A percentile compares a stretch with the other conserved stretches of the same genome.
These are phyloP conservation scores for Boletus subparvulus DNA, from an alignment of 768 basidiomycete genomes.

Conservation along the genomic window DNA sequence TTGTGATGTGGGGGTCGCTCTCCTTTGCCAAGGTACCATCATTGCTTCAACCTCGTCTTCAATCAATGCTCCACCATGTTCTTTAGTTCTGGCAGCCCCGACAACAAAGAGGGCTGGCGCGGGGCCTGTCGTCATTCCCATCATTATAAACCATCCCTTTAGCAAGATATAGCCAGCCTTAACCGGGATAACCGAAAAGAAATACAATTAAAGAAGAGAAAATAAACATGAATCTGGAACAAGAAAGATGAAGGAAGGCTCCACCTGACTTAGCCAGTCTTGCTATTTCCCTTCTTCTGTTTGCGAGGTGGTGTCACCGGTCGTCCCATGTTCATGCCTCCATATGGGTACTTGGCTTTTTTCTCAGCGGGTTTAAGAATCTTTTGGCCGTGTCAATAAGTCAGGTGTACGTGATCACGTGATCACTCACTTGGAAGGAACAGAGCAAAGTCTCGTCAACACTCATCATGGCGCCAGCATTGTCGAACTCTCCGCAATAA, in stretches of 20 bases:
- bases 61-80: constrained; percentile 14
- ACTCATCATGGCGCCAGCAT: constrained; percentile 99
- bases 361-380: constrained; percentile 99
- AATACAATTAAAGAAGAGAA: constrained; percentile 28
- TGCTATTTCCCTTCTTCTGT: constrained; percentile 94
- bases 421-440: constrained; percentile 84
- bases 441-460: constrained; percentile 96
- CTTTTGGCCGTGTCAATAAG: constrained; percentile 39
- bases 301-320: constrained; percentile 96
- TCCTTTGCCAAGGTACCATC: constrained; percentile 26
- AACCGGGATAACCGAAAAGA: constrained; percentile 25
- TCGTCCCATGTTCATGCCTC: constrained; percentile 81
- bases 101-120: constrained; percentile 10
- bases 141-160: constrained; percentile 20
- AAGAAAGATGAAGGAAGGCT: constrained; percentile 28
- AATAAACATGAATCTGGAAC: constrained; percentile 30
- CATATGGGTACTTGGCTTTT: constrained; percentile 91
- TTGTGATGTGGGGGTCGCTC: constrained; percentile 21
- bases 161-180: constrained; percentile 30
- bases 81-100: constrained; percentile 12
- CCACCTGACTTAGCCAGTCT: constrained; percentile 46
- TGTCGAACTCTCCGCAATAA: constrained; percentile 96
- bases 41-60: constrained; percentile 14
- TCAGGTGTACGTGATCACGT: constrained; percentile 1
- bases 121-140: constrained; percentile 17